These are phyloP conservation scores for Fragaria ananassa DNA, from an alignment of 306 rosid genomes.

Conservation along the genomic window DNA sequence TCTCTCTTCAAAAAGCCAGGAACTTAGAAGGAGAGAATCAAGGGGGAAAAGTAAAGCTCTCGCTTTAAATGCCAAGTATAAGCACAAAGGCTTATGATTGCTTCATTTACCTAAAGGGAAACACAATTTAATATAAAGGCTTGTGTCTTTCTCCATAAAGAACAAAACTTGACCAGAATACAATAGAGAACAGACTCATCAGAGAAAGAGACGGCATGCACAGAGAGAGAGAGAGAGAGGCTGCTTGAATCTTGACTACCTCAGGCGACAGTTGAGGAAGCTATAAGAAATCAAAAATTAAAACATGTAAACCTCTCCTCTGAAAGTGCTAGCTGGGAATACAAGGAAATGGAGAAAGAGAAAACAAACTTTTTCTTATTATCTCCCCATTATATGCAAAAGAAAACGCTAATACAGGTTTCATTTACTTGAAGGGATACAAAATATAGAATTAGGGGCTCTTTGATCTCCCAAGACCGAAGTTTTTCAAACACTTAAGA, in stretches of 20 bases:
- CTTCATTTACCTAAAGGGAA: not conserved
- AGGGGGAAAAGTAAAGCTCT: too few relatives aligned
- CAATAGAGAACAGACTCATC: not conserved
- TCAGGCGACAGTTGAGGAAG: not conserved
- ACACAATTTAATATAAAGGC: not conserved
- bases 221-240: not conserved
- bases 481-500: not conserved
- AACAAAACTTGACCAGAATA: not conserved
- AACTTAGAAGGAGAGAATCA: not conserved
- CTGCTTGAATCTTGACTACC: not conserved
- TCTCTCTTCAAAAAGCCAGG: constrained; percentile 9
- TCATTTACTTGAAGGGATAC: not conserved
- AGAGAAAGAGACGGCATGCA: not conserved
- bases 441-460: not conserved
- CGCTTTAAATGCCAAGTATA: not conserved
- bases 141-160: not conserved
- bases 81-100: not conserved
- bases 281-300: not conserved
- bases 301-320: not conserved
- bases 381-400: not conserved
- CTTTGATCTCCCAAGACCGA: not conserved
- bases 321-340: not conserved
- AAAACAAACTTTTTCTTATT: too few relatives aligned
- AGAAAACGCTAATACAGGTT: not conserved
- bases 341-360: not conserved